These are phyloP conservation scores for Lactifluus echinatus DNA, from an alignment of 768 basidiomycete species.

Conservation along the genomic window DNA sequence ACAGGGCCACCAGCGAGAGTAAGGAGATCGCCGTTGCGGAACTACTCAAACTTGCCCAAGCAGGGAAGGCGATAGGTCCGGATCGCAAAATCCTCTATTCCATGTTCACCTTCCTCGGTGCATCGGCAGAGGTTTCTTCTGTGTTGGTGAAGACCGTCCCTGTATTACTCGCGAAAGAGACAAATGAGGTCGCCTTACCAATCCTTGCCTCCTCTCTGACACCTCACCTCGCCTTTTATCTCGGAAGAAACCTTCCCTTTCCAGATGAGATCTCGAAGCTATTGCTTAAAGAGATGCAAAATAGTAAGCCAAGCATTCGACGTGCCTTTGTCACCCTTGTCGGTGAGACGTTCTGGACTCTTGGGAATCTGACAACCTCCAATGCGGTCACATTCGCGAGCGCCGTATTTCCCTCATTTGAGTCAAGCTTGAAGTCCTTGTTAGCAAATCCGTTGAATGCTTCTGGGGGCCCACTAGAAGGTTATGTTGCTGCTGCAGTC, in stretches of 20 bases:
- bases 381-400: constrained; percentile 46
- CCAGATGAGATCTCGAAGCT: constrained; percentile 37
- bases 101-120: constrained; percentile 53
- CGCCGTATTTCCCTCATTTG: constrained; percentile 51
- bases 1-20: constrained; percentile 31
- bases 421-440: constrained; percentile 58
- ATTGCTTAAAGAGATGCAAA: constrained; percentile 66
- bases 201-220: constrained; percentile 48
- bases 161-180: constrained; percentile 59
- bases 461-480: constrained; percentile 67
- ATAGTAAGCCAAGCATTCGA: constrained; percentile 51
- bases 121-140: constrained; percentile 42
- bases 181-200: constrained; percentile 55
- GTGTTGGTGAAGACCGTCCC: constrained; percentile 35
- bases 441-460: constrained; percentile 50
- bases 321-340: constrained; percentile 55
- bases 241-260: constrained; percentile 36
- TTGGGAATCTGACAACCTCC: constrained; percentile 32
- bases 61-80: constrained; percentile 78
- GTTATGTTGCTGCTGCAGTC: constrained; percentile 66
- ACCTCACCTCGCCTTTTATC: constrained; percentile 47
- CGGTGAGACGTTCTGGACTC: constrained; percentile 50
- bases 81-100: constrained; percentile 82
- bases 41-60: constrained; percentile 61
- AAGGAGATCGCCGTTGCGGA: constrained; percentile 48